These are phyloP conservation scores for Aspergillus sp. DNA, from an alignment of 2,329 filamentous ascomycete genomes.

Conservation along the genomic window DNA sequence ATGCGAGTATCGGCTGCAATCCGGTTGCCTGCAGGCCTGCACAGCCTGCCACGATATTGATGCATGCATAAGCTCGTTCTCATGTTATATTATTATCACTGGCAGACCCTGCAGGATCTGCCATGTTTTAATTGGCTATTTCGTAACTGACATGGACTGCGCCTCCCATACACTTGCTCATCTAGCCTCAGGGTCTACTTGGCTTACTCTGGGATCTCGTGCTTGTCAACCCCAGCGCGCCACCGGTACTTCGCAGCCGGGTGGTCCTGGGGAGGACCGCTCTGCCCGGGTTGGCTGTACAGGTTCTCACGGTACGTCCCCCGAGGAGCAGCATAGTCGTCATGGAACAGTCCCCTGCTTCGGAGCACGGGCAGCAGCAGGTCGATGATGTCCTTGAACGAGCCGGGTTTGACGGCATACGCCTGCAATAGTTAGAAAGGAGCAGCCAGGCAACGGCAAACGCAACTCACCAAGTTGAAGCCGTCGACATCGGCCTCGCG, in stretches of 20 bases:
- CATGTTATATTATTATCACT: too few species aligned
- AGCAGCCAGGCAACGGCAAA: not conserved
- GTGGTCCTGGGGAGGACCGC: constrained; percentile 35
- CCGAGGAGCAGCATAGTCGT: constrained; percentile 37
- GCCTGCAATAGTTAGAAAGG: constrained; percentile 42
- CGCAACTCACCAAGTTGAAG: constrained; percentile 66
- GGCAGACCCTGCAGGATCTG: too few species aligned
- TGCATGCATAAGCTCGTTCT: too few species aligned
- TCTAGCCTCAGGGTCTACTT: too few species aligned
- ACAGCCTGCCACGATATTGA: too few species aligned
- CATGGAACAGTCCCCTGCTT: constrained; percentile 50
- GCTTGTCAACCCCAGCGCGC: constrained; percentile 35
- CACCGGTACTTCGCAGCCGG: constrained; percentile 39
- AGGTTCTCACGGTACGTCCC: constrained; percentile 45
- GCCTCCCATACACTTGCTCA: too few species aligned
- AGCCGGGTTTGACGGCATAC: constrained; percentile 66
- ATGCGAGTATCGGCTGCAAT: too few species aligned
- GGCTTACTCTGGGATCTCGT: constrained; percentile 25
- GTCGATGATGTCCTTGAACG: constrained; percentile 68
- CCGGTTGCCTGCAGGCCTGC: too few species aligned
- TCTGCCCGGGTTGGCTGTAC: constrained; percentile 32
- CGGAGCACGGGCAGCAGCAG: constrained; percentile 64
- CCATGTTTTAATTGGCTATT: too few species aligned
- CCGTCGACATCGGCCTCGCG: constrained; percentile 70
- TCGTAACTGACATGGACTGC: too few species aligned